Evolutionary conservation across 306 rosid genomes (phyloP), one percentile per base, ranked within the genome.

Genomic region (Bauhinia variegata): DNA sequence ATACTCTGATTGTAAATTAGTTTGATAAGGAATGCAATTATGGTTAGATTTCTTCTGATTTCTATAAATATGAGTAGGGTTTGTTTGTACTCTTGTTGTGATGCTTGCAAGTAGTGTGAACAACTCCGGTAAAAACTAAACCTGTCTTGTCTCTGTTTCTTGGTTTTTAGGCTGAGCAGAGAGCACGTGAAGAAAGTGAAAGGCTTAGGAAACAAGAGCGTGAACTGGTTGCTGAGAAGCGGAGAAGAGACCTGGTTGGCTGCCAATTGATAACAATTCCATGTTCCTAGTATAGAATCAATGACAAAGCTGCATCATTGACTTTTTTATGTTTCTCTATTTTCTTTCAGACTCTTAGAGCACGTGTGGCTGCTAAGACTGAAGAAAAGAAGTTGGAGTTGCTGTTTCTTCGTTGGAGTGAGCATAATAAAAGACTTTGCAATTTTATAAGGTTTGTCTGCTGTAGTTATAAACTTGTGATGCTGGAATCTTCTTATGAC

Each of bases 151-250:
- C 51, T 5, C 66, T 16, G 4, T 57, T 1, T 28, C 46, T 43
- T 6, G 18, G 31, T 50, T 59, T 28, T 3, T 68, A 93, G 99
- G 99, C 99, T 53, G 99, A 93, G 84, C 97, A 90, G 83, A 80
- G 95, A 81, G 99, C 97, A 68, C 96, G 90, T 33, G 99, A 93
- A 74, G 99, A 90, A 82, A 93, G 99, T 71, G 97, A 93, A 75
- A 88, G 80, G 83, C 88, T 93, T 12, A 83, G 95, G 88, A 84
- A 72, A 73, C 95, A 88, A 75, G 96, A 90, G 77, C 96, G 97
- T 23, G 99, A 93, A 76, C 89, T 80, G 72, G 78, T 93, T 75
- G 95, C 96, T 1, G 95, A 90, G 80, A 90, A 88, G 71, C 82
- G 96, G 64, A 86, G 89, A 76, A 90, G 97, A 80, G 99, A 90